phyloP scores from a whole-genome alignment of 441 rosid genomes.

The Syzygium malaccense region DNA sequence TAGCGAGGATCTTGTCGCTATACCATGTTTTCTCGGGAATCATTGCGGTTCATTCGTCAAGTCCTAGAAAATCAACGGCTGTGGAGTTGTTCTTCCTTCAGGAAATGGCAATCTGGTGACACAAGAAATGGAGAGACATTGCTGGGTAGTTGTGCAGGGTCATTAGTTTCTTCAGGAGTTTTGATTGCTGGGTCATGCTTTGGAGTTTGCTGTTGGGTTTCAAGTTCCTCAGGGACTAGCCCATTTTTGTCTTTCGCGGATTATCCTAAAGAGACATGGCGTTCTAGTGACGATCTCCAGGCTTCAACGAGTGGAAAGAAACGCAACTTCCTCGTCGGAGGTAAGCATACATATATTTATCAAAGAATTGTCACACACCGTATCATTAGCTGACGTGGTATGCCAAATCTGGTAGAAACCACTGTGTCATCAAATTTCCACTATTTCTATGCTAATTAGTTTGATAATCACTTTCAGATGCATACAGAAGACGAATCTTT shows the following conservation, averaged over 20 bases:
- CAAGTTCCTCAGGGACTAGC: not conserved
- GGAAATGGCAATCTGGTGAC: not conserved
- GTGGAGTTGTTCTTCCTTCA: not conserved
- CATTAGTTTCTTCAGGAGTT: constrained; percentile 20
- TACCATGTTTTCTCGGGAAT: constrained; percentile 29
- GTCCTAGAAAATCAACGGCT: not conserved
- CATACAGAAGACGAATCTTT: constrained; percentile 8
- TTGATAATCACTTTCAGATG: not conserved
- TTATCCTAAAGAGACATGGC: not conserved
- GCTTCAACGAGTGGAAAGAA: constrained; percentile 6
- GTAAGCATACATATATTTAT: constrained; percentile 1
- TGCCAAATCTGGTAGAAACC: not conserved
- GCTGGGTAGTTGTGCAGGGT: not conserved
- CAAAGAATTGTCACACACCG: not conserved
- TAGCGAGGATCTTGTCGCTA: not conserved
- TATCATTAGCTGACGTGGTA: not conserved
- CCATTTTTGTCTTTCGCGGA: constrained; percentile 24
- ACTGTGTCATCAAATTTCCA: not conserved
- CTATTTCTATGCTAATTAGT: not conserved
- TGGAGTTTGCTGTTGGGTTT: constrained; percentile 21
- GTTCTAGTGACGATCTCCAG: not conserved
- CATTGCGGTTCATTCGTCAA: constrained; percentile 3
- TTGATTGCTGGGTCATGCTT: constrained; percentile 25
- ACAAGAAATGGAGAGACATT: not conserved
- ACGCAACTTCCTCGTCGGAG: constrained; percentile 29